Base-by-base conservation (phyloP, 108 stramenopile species). In the Cyclotella cryptica region DNA sequence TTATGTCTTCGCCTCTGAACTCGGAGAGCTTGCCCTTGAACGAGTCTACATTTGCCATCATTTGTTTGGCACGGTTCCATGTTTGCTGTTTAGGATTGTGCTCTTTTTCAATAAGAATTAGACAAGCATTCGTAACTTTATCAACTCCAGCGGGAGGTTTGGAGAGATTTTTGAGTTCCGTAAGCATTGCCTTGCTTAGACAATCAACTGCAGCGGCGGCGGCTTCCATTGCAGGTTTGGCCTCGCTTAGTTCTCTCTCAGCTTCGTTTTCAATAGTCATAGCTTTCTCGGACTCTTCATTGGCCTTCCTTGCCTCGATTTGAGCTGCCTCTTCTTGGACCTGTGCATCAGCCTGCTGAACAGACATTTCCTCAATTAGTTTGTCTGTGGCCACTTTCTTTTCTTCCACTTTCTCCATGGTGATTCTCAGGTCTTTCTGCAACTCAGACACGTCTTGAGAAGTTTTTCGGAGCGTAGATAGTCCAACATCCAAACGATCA, bases 171-270 rank as follows among this genome's bases (percentile, higher is more conserved):
- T 97, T 97, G 11, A 96, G 88, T 85, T 95, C 94, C 4, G 90
- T 88, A 42, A 97, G 88, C 90, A 95, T 95, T 17, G 79, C 74
- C 87, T 96, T 96, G 81, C 79, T 79, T 41, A 97, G 86, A 57
- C 89, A 90, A 69, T 96, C 88, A 10, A 97, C 92, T 19, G 96
- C 96, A n/a, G 74, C 89, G 8, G 81, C 81, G 19, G 96, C 96
- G 6, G 92, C 92, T 68, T 93, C 88, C 95, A 97, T 94, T 30
- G 94, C 94, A 10, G 96, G 96, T 86, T 93, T 87, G 11, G 96
- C 96, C 73, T 91, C 89, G 12, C 89, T 83, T 26, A 97, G 83
- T 66, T 97, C 96, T 53, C 75, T 72, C 74, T 92, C 88, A 60
- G 93, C 93, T 52, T 93, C 82, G 44, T 74, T 87, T 75, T 97